Evolutionary conservation across 176 grass and related monocot species (phyloP).

Genomic region (Zizania latifolia): DNA sequence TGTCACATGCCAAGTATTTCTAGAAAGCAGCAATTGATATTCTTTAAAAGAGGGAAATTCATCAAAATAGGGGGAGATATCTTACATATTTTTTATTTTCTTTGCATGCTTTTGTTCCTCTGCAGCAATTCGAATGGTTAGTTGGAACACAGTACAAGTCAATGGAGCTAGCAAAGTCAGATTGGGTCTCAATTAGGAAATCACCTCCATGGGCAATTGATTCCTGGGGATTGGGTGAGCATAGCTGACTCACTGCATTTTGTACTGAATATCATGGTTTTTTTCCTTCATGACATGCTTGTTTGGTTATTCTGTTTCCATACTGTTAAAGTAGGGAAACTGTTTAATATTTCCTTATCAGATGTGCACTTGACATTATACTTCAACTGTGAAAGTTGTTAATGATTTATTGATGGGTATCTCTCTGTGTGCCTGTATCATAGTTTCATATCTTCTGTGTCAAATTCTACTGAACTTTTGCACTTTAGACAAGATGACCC

Average conservation of each 20-base stretch:
- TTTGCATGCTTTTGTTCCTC: slow-evolving; percentile 14
- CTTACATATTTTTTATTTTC: not conserved
- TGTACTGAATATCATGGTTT: not conserved
- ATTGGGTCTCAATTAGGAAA: slow-evolving; percentile 90
- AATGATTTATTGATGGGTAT: not conserved
- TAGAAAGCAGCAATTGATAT: not conserved
- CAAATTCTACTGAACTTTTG: slow-evolving; percentile 10
- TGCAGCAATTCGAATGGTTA: slow-evolving; percentile 98
- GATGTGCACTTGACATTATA: not conserved
- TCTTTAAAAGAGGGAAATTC: not conserved
- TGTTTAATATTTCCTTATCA: not conserved
- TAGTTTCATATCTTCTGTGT: not conserved
- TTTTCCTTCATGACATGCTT: slow-evolving; percentile 19
- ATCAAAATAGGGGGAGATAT: not conserved
- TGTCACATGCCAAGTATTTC: not conserved
- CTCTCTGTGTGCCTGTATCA: not conserved
- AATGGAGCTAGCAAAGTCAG: slow-evolving; percentile 90
- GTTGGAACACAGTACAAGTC: slow-evolving; percentile 90
- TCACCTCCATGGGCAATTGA: slow-evolving; percentile 97
- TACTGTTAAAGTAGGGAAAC: not conserved
- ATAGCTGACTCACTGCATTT: slow-evolving; percentile 16
- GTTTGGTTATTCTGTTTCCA: slow-evolving; percentile 9
- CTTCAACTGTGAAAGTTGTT: not conserved
- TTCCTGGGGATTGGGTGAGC: slow-evolving; percentile 95
- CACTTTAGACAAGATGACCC: slow-evolving; percentile 13